Percentiles rank a stretch among this genome's conserved stretches.
Evolutionary conservation across 169 alveolate genomes (phyloP).

Genomic region (Cryptosporidium ryanae): DNA sequence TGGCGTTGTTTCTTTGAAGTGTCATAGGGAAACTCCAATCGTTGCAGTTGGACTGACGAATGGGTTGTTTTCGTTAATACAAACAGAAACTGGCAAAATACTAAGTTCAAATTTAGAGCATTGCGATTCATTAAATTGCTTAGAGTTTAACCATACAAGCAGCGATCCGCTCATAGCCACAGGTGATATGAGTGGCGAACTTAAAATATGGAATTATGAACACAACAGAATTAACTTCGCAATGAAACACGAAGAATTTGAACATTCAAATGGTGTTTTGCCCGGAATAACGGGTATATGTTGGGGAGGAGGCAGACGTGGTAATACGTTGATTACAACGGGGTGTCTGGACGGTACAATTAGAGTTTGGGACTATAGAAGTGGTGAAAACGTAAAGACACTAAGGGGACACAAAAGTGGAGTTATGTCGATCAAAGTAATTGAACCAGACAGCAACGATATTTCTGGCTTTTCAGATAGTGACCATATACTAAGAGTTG

Average conservation of each 20-base stretch:
- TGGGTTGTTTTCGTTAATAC: conserved; percentile 44
- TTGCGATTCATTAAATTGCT: conserved; percentile 20
- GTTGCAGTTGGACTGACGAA: conserved; percentile 45
- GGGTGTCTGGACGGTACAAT: conserved; percentile 75
- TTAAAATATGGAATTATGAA: conserved; percentile 62
- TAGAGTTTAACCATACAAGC: conserved; percentile 18
- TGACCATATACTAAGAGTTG: conserved; percentile 19
- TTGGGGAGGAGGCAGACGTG: conserved; percentile 25
- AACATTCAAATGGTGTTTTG: conserved; percentile 44
- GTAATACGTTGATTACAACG: conserved; percentile 28
- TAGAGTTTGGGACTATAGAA: conserved; percentile 60
- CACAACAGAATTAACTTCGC: conserved; percentile 11
- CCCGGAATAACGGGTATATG: conserved; percentile 62
- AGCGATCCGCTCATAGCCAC: conserved; percentile 52
- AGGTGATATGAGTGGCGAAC: conserved; percentile 61
- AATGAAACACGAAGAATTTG: conserved; percentile 41
- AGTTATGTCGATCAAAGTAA: conserved; percentile 34
- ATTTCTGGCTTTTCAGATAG: neutral
- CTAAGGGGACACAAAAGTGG: conserved; percentile 68
- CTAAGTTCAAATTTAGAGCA: conserved; percentile 50
- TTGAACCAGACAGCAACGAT: conserved; percentile 6
- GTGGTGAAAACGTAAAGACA: conserved; percentile 42
- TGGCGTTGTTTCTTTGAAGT: conserved; percentile 48
- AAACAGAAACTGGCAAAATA: conserved; percentile 74
- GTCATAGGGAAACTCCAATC: conserved; percentile 38